A percentile compares a stretch with the other conserved stretches of the same genome.
Evolutionary conservation across 2,329 filamentous ascomycete genomes (phyloP).

Genomic region (Tolypocladium tropicale): DNA sequence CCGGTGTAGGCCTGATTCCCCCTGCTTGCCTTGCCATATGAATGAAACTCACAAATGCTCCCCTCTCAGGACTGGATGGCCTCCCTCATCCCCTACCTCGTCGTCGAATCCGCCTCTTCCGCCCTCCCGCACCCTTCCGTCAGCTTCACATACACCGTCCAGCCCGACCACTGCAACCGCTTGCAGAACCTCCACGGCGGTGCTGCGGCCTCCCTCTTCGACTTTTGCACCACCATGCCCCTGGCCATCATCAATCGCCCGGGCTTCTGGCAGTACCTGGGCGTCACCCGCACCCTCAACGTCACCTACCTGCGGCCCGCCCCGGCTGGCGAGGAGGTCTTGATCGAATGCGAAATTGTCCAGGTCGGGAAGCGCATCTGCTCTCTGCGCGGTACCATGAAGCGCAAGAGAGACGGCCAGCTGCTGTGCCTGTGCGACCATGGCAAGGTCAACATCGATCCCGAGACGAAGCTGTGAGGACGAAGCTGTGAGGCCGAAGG

Average conservation of each 20-base stretch:
- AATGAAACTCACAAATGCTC: neutral
- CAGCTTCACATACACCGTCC: conserved; percentile 38
- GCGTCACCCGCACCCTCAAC: conserved; percentile 55
- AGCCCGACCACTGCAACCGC: conserved; percentile 41
- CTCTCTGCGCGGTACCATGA: conserved; percentile 44
- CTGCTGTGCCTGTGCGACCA: conserved; percentile 52
- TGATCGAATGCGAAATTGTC: conserved; percentile 47
- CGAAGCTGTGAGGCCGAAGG: too few relatives aligned
- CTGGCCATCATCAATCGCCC: conserved; percentile 45
- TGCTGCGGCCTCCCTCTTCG: conserved; percentile 56
- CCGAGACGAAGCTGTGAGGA: conserved; percentile 20
- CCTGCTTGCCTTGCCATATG: neutral
- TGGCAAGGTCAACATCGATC: conserved; percentile 53
- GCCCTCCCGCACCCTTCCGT: conserved; percentile 24
- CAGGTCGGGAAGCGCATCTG: conserved; percentile 45
- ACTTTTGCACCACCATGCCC: conserved; percentile 51
- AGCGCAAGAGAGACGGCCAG: conserved; percentile 38
- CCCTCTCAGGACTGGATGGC: conserved; percentile 32
- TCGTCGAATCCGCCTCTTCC: conserved; percentile 25
- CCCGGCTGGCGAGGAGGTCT: conserved; percentile 36
- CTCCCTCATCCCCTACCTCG: conserved; percentile 29
- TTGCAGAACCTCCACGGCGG: conserved; percentile 49
- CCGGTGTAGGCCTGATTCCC: conserved; percentile 17
- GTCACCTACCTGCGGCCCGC: conserved; percentile 58
- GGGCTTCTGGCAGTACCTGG: conserved; percentile 51